Percentiles rank a stretch among this genome's conserved stretches.
Evolutionary conservation across 2,329 filamentous ascomycete genomes (phyloP).

Genomic region (Mollisia scopiformis): DNA sequence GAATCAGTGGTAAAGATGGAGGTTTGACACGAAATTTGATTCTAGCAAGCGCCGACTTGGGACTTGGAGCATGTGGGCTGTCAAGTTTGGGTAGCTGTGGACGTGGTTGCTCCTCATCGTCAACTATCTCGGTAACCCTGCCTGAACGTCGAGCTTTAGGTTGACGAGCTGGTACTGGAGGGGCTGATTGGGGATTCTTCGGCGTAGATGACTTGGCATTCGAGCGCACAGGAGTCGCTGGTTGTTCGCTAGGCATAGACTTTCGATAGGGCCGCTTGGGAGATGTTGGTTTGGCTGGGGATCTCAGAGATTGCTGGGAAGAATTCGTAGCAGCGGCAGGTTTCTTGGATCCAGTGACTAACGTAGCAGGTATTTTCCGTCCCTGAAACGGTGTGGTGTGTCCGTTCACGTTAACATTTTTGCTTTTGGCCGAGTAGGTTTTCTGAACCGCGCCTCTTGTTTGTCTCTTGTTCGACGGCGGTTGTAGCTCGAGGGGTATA

Average conservation of each 20-base stretch:
- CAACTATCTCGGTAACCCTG: conserved; percentile 24
- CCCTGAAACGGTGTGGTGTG: conserved; percentile 19
- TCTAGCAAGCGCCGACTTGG: conserved; percentile 40
- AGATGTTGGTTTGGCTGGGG: conserved; percentile 29
- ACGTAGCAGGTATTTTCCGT: conserved; percentile 23
- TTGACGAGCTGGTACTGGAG: conserved; percentile 16
- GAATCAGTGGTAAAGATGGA: conserved; percentile 58
- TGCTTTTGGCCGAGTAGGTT: conserved; percentile 31
- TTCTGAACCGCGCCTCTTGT: conserved; percentile 50
- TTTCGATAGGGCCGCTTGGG: conserved; percentile 35
- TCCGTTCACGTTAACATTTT: conserved; percentile 28
- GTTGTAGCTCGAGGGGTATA: conserved; percentile 55
- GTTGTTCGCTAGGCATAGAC: conserved; percentile 30
- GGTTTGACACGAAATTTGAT: conserved; percentile 53
- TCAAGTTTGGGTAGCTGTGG: conserved; percentile 21
- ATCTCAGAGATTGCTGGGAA: conserved; percentile 24
- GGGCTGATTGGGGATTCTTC: conserved; percentile 28
- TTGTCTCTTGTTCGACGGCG: conserved; percentile 52
- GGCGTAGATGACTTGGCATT: conserved; percentile 25
- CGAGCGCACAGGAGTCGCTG: conserved; percentile 27
- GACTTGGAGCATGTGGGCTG: conserved; percentile 24
- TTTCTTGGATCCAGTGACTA: conserved; percentile 28
- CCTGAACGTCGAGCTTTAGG: conserved; percentile 29
- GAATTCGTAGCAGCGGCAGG: conserved; percentile 19
- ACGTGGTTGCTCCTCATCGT: conserved; percentile 19